Evolutionary conservation across 768 basidiomycete genomes (phyloP).

Genomic region (Termitomyces sp.): DNA sequence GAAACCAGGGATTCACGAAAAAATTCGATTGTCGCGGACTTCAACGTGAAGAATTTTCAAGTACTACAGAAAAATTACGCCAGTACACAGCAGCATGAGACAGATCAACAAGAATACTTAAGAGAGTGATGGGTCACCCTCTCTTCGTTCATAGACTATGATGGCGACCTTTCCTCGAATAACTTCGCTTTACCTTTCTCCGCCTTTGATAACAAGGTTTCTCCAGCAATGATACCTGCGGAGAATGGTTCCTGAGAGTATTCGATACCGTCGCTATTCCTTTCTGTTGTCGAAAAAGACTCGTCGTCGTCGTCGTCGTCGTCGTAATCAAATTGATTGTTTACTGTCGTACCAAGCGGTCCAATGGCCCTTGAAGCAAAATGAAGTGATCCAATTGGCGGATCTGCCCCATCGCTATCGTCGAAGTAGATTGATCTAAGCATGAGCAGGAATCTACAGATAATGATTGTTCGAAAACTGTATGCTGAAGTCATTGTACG

Average conservation of each 20-base stretch:
- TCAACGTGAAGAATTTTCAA: neutral
- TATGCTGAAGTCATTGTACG: neutral
- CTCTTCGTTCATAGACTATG: neutral
- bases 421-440: slow-evolving; percentile 21
- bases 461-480: slow-evolving; percentile 27
- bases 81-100: neutral
- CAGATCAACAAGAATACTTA: neutral
- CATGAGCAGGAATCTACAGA: slow-evolving; percentile 25
- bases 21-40: neutral
- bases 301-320: slow-evolving; percentile 3
- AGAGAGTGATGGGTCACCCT: neutral
- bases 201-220: neutral
- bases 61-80: neutral
- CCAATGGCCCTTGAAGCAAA: slow-evolving; percentile 22
- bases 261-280: slow-evolving; percentile 13
- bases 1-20: too few species aligned
- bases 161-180: neutral
- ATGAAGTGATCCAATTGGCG: slow-evolving; percentile 12
- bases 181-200: neutral
- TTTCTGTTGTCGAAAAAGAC: neutral
- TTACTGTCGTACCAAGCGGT: slow-evolving; percentile 21
- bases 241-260: slow-evolving; percentile 20
- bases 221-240: slow-evolving; percentile 8
- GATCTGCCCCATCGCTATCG: slow-evolving; percentile 9
- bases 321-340: slow-evolving; percentile 8